A percentile compares a stretch with the other conserved stretches of the same genome.
phyloP scores from a whole-genome alignment of 108 stramenopile genomes.

The Stephanodiscus minutulus region DNA sequence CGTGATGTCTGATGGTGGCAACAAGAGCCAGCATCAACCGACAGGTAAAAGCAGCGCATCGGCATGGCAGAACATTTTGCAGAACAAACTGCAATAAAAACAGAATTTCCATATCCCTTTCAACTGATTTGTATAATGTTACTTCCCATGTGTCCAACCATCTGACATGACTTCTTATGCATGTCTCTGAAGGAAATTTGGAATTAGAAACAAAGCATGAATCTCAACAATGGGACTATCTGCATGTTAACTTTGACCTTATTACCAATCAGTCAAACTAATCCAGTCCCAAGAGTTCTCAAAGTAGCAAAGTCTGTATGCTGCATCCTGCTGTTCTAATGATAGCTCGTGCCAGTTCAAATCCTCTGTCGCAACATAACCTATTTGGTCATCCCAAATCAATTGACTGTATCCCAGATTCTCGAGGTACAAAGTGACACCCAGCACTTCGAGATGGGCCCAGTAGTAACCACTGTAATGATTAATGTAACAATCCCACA shows the following conservation, averaged over 20 bases:
- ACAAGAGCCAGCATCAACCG: too few relatives aligned
- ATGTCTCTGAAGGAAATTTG: too few relatives aligned
- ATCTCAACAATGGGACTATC: too few relatives aligned
- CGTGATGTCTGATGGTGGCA: too few relatives aligned
- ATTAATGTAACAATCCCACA: conserved; percentile 44
- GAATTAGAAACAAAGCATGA: too few relatives aligned
- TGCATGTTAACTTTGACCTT: not conserved
- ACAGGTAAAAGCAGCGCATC: too few relatives aligned
- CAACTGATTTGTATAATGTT: too few relatives aligned
- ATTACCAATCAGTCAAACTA: conserved; percentile 19
- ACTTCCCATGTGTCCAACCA: too few relatives aligned
- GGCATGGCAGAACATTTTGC: too few relatives aligned
- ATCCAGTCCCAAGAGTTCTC: conserved; percentile 36
- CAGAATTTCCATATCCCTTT: too few relatives aligned
- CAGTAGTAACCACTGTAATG: conserved; percentile 39
- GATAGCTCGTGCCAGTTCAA: conserved; percentile 21
- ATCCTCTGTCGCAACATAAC: conserved; percentile 7
- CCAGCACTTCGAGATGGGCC: conserved; percentile 26
- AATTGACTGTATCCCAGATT: conserved; percentile 14
- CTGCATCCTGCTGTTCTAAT: conserved; percentile 16
- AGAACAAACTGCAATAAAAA: too few relatives aligned
- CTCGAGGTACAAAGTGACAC: conserved; percentile 15
- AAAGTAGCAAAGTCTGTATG: conserved; percentile 30
- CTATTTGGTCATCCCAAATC: conserved; percentile 17
- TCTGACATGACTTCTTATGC: too few relatives aligned